Percentiles rank a stretch among this genome's conserved stretches.
Evolutionary conservation across 1,284 basidiomycete species (phyloP).

Genomic region (Irpex sp.): DNA sequence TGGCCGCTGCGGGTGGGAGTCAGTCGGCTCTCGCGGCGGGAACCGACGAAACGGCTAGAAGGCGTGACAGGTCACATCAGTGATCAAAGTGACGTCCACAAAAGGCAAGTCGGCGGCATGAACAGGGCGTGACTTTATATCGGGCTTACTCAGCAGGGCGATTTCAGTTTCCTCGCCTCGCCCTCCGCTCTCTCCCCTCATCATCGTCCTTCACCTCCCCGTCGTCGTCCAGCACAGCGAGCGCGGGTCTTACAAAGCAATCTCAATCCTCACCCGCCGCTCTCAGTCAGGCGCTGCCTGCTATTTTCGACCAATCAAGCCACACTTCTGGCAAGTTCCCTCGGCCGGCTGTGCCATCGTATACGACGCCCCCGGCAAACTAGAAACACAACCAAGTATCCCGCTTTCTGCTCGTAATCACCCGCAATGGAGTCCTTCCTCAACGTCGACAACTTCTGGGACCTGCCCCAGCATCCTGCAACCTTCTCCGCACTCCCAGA

Average conservation of each 20-base stretch:
- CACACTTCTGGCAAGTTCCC: neutral
- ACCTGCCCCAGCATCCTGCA: slow-evolving; percentile 54
- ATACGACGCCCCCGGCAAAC: neutral
- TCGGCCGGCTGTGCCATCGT: neutral
- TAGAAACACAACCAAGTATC: neutral
- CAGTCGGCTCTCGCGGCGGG: neutral
- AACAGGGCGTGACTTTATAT: slow-evolving; percentile 5
- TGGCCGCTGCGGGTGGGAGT: neutral
- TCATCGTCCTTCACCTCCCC: neutral
- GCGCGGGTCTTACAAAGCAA: neutral
- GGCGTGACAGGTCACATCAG: neutral
- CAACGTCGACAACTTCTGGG: slow-evolving; percentile 54
- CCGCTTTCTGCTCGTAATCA: neutral
- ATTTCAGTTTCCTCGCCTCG: slow-evolving; percentile 1
- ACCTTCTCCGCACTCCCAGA: slow-evolving; percentile 64
- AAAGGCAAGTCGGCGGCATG: neutral
- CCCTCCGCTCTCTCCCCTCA: slow-evolving; percentile 5
- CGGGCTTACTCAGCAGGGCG: neutral
- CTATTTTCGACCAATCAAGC: neutral
- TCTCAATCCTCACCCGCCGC: neutral
- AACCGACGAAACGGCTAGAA: neutral
- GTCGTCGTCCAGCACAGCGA: slow-evolving; percentile 4
- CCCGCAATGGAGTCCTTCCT: slow-evolving; percentile 32
- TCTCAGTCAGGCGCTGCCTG: neutral
- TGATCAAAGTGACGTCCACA: neutral